Base-by-base conservation (phyloP, 2,329 filamentous ascomycete species). In the Aspergillus puulaauensis region DNA sequence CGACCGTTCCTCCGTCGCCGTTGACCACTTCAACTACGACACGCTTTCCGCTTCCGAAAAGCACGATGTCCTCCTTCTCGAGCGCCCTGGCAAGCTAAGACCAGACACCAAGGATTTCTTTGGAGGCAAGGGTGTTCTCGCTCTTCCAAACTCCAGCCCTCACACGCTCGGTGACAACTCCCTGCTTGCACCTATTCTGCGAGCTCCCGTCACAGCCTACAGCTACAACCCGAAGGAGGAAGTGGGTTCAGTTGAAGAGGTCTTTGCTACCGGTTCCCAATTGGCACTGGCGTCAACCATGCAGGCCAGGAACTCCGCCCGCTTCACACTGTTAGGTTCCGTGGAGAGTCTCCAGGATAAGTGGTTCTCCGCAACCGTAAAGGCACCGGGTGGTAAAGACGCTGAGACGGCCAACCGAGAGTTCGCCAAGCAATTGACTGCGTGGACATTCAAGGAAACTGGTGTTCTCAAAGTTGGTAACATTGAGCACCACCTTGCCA, bases 21-120 rank as follows among this genome's bases (percentile, higher is more conserved):
- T 98, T 61, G 95, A 98, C 77, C 95, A 99, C 81, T 97, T 98
- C 86, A 90, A 91, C 79, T 95, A 95, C 78, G 93, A 98, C 70
- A 82, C 83, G 56, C 66, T 84, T 33, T 91, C 89, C 41, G 89
- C 93, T 4, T 71, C 86, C 50, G 92, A 97, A 63, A 85, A 87
- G 70, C 95, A 99, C 77, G 91, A 98, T 76, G 90, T 96, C 31
- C 81, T 99, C 45, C 82, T 97, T 31, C 79, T 97, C 52, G 85
- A 90, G 44, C 82, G 85, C 37, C 90, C 92, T 4, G 78, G 80
- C 58, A 77, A 83, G 50, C 74, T 89, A 60, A 88, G 89, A 66
- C 70, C 85, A 23, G 90, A 87, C 65, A 80, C 91, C 57, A 89
- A 89, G 80, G 83, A 89, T 70, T 92, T 89, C 81, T 97, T 98